Evolutionary conservation across 2,329 filamentous ascomycete species (phyloP).

Genomic region (Cladosporium austrohemisphaericum): DNA sequence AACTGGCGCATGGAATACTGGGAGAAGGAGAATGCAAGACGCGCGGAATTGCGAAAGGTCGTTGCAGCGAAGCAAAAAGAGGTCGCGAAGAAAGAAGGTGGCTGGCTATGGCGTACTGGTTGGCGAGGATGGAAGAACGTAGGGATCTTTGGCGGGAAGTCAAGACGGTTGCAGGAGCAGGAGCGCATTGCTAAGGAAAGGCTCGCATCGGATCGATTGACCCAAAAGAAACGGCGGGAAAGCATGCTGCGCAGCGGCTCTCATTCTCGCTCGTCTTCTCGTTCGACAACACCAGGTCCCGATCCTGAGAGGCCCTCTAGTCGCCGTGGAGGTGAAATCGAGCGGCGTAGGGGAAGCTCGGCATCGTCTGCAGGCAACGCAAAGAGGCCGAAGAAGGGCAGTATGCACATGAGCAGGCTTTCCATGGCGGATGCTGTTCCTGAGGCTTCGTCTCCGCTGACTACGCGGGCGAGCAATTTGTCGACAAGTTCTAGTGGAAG

Average conservation of each 20-base stretch:
- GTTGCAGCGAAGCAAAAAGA: constrained; percentile 66
- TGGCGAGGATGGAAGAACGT: constrained; percentile 54
- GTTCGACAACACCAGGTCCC: constrained; percentile 26
- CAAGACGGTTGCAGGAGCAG: constrained; percentile 28
- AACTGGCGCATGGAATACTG: constrained; percentile 91
- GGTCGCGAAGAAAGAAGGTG: constrained; percentile 64
- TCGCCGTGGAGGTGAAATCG: constrained; percentile 16
- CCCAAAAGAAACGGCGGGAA: constrained; percentile 22
- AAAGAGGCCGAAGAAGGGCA: constrained; percentile 15
- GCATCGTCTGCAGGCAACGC: constrained; percentile 12
- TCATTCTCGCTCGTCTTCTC: constrained; percentile 21
- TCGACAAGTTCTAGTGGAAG: constrained; percentile 11
- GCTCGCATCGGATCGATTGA: constrained; percentile 18
- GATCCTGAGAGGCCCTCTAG: constrained; percentile 21
- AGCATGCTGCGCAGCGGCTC: constrained; percentile 24
- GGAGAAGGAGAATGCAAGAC: constrained; percentile 91
- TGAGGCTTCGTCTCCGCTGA: constrained; percentile 11
- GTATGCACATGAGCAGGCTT: constrained; percentile 8
- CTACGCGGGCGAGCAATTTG: constrained; percentile 11
- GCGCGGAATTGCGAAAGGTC: constrained; percentile 67
- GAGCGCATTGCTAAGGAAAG: constrained; percentile 29
- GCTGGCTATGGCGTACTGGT: constrained; percentile 85
- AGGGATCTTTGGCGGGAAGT: constrained; percentile 26
- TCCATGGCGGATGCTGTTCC: constrained; percentile 12
- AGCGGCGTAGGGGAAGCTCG: constrained; percentile 25